phyloP scores from a whole-genome alignment of 352 stramenopile genomes.

The Phytopythium ostracodes region DNA sequence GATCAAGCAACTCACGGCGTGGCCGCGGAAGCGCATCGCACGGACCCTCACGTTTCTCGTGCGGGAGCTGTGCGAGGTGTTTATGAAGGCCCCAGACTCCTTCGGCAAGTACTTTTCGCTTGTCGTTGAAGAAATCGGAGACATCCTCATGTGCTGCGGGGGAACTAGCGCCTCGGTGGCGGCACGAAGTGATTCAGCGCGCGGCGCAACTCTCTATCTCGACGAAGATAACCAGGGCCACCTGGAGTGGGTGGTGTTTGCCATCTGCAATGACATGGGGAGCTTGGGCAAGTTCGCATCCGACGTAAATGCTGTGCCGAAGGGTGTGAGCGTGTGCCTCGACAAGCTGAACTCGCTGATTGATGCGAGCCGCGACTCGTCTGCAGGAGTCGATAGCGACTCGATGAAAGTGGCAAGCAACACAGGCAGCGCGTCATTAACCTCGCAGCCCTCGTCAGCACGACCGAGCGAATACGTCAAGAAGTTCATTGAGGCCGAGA shows the following conservation, averaged over 20 bases:
- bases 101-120: constrained; percentile 83
- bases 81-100: constrained; percentile 50
- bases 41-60: constrained; percentile 47
- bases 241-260: constrained; percentile 76
- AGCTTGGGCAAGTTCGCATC: constrained; percentile 68
- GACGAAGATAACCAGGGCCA: constrained; percentile 56
- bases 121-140: constrained; percentile 74
- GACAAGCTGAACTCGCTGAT: constrained; percentile 71
- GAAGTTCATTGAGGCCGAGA: constrained; percentile 51
- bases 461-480: constrained; percentile 34
- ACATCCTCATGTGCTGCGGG: constrained; percentile 38
- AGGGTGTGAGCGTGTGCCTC: constrained; percentile 52
- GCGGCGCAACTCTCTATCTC: constrained; percentile 15
- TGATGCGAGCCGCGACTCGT: constrained; percentile 24
- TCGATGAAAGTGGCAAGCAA: background rate
- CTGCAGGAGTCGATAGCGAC: constrained; percentile 8
- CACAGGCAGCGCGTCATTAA: background rate
- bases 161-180: background rate
- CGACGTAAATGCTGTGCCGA: constrained; percentile 59
- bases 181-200: background rate
- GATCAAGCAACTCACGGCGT: constrained; percentile 38
- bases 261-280: constrained; percentile 70
- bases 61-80: constrained; percentile 56
- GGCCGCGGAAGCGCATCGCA: constrained; percentile 24
- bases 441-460: background rate